Evolutionary conservation across 108 stramenopile species (phyloP).

Genomic region (Stephanodiscus triporus): DNA sequence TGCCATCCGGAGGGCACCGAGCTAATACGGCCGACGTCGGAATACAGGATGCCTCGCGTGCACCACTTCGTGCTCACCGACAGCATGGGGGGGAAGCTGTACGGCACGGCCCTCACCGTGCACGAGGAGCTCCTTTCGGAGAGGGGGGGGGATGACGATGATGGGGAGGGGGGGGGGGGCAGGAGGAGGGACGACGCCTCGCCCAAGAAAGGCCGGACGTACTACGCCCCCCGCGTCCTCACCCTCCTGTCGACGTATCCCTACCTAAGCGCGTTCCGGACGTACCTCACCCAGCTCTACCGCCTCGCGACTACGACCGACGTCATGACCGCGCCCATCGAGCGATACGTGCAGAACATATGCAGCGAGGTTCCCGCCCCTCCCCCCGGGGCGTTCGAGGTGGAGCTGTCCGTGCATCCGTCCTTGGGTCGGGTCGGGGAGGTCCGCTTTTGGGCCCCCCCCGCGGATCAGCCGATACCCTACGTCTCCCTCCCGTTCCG

Average conservation of each 20-base stretch:
- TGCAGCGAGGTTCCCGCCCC: constrained; percentile 96
- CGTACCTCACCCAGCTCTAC: constrained; percentile 93
- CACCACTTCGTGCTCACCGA: constrained; percentile 89
- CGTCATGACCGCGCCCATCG: constrained; percentile 92
- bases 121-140: constrained; percentile 66
- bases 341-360: constrained; percentile 95
- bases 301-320: constrained; percentile 86
- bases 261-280: constrained; percentile 89
- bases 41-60: constrained; percentile 74
- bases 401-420: constrained; percentile 72
- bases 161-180: constrained; percentile 25
- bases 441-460: constrained; percentile 92
- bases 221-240: constrained; percentile 88
- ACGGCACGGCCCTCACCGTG: constrained; percentile 85
- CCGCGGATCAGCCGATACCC: constrained; percentile 93
- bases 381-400: constrained; percentile 92
- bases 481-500: constrained; percentile 92
- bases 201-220: constrained; percentile 24
- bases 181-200: constrained; percentile 35
- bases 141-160: constrained; percentile 11
- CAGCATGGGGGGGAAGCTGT: constrained; percentile 80
- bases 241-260: constrained; percentile 95
- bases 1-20: constrained; percentile 75
- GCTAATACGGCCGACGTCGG: constrained; percentile 51
- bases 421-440: constrained; percentile 37